Evolutionary conservation across 495 filamentous ascomycete species (phyloP), one percentile per base, ranked within the genome.

Genomic region (Penicillium odoratum): DNA sequence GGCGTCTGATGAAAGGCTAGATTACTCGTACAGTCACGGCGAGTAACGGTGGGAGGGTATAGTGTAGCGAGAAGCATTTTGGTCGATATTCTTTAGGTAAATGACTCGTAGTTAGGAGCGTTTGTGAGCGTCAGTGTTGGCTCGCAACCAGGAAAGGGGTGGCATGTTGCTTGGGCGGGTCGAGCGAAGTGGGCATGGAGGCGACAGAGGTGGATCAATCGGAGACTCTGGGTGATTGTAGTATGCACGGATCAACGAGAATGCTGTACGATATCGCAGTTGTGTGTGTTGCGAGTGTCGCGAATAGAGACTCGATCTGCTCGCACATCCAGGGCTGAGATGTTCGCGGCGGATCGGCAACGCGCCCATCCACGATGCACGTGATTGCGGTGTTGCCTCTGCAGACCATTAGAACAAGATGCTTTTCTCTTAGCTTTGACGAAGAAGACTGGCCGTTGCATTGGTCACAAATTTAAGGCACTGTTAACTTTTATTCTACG

Each of bases 91-190:
- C 28, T 47, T 26, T 0, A 26, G 44, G 44, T 25, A 26, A 21
- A 46, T 13, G 18, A 18, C 21, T 26, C 26, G 44, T 47, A 26
- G 16, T 8, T 7, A 47, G 21, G 21, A 7, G 18, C 8, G 6
- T 47, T 47, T 29, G 44, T n/a, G 44, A 47, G 44, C 44, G 44
- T n/a, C 44, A 18, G n/a, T 47, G 44, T 26, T 26, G 44, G 44
- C 26, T 47, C 44, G 44, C 21, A 47, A 28, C 44, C 18, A 29
- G 18, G 44, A 47, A 47, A 18, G 44, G 44, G 44, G 9, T 47
- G 26, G 44, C 44, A 15, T 26, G 44, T 47, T 47, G 44, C 26
- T 47, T 21, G 21, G 21, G 44, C 44, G 21, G 26, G 18, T 28
- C 21, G 44, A 47, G 44, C 44, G 18, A 7, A 47, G 44, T 47